Base-by-base conservation (phyloP, 2,329 filamentous ascomycete genomes). In the Exophiala spinifera region DNA sequence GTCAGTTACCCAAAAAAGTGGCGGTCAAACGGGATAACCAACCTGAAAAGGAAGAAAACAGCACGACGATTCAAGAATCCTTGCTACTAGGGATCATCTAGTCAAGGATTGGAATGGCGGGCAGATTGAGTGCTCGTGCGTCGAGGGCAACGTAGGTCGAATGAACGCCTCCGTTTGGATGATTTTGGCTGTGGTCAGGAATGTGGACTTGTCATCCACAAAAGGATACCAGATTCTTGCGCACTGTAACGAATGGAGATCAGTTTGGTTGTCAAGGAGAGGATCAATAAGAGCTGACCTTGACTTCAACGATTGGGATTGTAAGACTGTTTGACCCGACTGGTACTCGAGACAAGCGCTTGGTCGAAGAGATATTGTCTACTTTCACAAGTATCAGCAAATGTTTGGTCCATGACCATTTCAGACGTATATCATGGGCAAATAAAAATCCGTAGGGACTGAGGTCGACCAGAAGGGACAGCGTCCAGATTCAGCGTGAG, bases 101-200 rank as follows among this genome's bases (percentile, higher is more conserved):
- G 71, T 67, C 67, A 67, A 66, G 64, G 59, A 62, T 65, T 69
- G 70, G 70, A 72, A 73, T 74, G 68, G 51, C 45, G 50, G 46
- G 49, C 51, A 59, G 46, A 63, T 60, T 53, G 47, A 71, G 65
- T 65, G 67, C 62, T 65, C 66, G 54, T 57, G 58, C 66, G 63
- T 64, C 59, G 64, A 65, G 63, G 42, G 62, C 68, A 67, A 67
- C 69, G 67, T 72, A 75, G 70, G 56, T 73, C 73, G 72, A 75
- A 69, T 70, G 62, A 75, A 75, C 72, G 72, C 70, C 72, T 75
- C 73, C 72, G 71, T 70, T 68, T 47, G 49, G 36, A 49, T 59
- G 65, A 66, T 64, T 67, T 66, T 60, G 62, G 62, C 61, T 61
- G 59, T 57, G 58, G 60, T 57, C 54, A 62, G 66, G 65, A 65